phyloP scores from a whole-genome alignment of 1,284 basidiomycete genomes.

The Termitomyces sp. region DNA sequence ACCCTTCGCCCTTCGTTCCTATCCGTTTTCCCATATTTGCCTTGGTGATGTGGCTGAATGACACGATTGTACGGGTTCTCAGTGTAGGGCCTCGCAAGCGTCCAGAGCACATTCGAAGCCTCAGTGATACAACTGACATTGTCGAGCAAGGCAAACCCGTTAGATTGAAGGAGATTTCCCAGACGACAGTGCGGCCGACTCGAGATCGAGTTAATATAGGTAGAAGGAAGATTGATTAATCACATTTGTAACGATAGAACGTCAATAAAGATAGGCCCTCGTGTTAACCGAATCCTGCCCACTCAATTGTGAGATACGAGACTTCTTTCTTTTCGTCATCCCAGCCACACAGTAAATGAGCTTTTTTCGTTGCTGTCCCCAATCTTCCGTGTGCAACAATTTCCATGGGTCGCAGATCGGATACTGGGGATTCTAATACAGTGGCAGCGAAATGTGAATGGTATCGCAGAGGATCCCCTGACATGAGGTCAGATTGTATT shows the following conservation, averaged over 20 bases:
- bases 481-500: background rate
- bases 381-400: constrained; percentile 92
- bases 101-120: constrained; percentile 19
- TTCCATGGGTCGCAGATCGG: constrained; percentile 77
- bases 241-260: constrained; percentile 1
- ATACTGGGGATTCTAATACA: constrained; percentile 62
- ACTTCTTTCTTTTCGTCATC: constrained; percentile 66
- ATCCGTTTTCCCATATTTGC: constrained; percentile 74
- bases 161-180: constrained; percentile 15
- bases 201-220: constrained; percentile 27
- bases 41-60: constrained; percentile 70
- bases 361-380: constrained; percentile 97
- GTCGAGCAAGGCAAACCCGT: constrained; percentile 47
- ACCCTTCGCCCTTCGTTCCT: constrained; percentile 71
- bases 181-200: constrained; percentile 15
- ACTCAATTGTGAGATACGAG: constrained; percentile 82
- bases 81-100: constrained; percentile 40
- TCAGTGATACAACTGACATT: constrained; percentile 44
- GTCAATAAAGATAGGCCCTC: background rate
- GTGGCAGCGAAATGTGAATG: constrained; percentile 95
- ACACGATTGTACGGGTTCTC: constrained; percentile 58
- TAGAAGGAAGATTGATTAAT: constrained; percentile 36
- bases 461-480: constrained; percentile 93
- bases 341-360: constrained; percentile 88
- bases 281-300: constrained; percentile 82